Conservation (phyloP, 306 rosid species). For the Rosa chinensis region DNA sequence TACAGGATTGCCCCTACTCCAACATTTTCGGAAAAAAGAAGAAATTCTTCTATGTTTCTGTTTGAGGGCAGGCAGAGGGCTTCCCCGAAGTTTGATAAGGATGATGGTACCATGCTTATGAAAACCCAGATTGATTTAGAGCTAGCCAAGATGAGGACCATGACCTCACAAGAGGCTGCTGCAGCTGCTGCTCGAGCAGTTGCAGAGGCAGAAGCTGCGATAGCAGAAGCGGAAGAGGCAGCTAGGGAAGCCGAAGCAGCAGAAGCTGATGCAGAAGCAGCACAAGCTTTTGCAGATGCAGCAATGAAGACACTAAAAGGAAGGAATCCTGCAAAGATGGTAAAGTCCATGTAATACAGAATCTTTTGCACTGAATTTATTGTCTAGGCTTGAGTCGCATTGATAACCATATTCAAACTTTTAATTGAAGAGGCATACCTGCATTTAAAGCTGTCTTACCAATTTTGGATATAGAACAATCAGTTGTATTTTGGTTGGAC, state of each 20-base stretch:
- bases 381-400: background rate
- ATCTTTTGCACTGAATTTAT: background rate
- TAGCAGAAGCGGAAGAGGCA: slow-evolving; percentile 94
- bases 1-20: slow-evolving; percentile 67
- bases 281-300: slow-evolving; percentile 80
- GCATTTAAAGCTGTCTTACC: background rate
- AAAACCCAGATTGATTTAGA: slow-evolving; percentile 77
- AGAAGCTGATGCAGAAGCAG: slow-evolving; percentile 91
- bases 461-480: background rate
- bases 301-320: slow-evolving; percentile 65
- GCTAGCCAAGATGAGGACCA: slow-evolving; percentile 69
- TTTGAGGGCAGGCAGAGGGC: slow-evolving; percentile 60
- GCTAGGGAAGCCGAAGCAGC: slow-evolving; percentile 87
- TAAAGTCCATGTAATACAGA: slow-evolving; percentile 23
- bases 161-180: slow-evolving; percentile 81
- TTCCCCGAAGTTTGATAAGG: slow-evolving; percentile 49
- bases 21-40: slow-evolving; percentile 52
- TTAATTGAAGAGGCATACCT: background rate
- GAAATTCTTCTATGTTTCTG: slow-evolving; percentile 41
- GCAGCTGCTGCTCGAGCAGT: slow-evolving; percentile 86
- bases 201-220: slow-evolving; percentile 84
- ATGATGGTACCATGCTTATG: slow-evolving; percentile 40
- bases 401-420: background rate
- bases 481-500: background rate
- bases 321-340: slow-evolving; percentile 67